A percentile compares a stretch with the other conserved stretches of the same genome.
phyloP scores from a whole-genome alignment of 192 early-diverging fungal species.

The Spizellomyces punctatus region DNA sequence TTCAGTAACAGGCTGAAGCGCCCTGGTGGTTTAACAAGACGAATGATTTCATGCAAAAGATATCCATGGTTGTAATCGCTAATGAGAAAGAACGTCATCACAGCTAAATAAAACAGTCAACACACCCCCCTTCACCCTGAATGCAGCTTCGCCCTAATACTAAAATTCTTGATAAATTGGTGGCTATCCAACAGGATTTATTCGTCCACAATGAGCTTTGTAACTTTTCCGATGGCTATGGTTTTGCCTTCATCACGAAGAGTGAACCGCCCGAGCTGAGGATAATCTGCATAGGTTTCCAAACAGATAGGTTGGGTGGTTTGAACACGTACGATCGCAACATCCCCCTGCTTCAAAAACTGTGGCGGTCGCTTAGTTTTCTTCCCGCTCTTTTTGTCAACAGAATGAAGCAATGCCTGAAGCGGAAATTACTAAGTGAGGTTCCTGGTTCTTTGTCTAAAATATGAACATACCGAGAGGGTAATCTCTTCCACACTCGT shows the following conservation, averaged over 20 bases:
- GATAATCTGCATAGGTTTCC: slow-evolving; percentile 83
- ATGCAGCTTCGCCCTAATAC: too few relatives aligned
- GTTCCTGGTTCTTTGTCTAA: background rate
- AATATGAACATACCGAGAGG: slow-evolving; percentile 53
- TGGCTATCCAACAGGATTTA: background rate
- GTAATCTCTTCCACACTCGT: slow-evolving; percentile 86
- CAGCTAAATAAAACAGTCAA: too few relatives aligned
- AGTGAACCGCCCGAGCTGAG: slow-evolving; percentile 97
- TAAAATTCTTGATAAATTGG: too few relatives aligned
- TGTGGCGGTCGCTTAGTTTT: slow-evolving; percentile 86
- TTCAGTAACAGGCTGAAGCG: too few relatives aligned
- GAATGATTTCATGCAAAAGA: too few relatives aligned
- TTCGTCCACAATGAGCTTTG: slow-evolving; percentile 58
- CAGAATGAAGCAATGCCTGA: slow-evolving; percentile 78
- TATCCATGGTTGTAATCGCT: too few relatives aligned
- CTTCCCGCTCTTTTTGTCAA: slow-evolving; percentile 92
- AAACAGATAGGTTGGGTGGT: slow-evolving; percentile 75
- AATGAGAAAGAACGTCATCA: too few relatives aligned
- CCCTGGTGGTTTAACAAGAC: too few relatives aligned
- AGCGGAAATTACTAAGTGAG: slow-evolving; percentile 6
- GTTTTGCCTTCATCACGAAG: slow-evolving; percentile 94
- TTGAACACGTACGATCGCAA: slow-evolving; percentile 85
- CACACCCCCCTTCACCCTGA: too few relatives aligned
- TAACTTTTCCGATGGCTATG: slow-evolving; percentile 95
- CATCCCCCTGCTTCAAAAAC: slow-evolving; percentile 93